Evolutionary conservation across 345 rosid genomes (phyloP), one percentile per base, ranked within the genome.

Genomic region (Clausena lansium): DNA sequence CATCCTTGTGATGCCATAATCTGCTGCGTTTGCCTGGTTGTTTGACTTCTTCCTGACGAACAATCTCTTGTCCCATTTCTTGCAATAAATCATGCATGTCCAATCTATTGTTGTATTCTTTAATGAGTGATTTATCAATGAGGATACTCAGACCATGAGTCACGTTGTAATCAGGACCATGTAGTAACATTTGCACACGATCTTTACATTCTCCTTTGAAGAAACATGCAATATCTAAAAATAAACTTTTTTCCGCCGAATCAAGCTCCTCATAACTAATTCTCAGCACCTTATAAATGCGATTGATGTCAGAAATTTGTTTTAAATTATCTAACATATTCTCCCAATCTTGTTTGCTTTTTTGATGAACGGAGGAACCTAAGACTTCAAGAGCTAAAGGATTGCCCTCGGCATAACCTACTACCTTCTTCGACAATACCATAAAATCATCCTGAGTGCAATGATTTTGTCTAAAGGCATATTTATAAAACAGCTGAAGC

Each of bases 171-270:
- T 39, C n/a, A 24, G 9, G 74, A 35, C 67, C 19, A 7, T 75
- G 79, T 1, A 82, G 76, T 32, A 85, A 70, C 55, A 50, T 36
- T 52, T 25, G 76, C 24, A 83, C 81, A 15, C 27, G 13, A 9
- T 78, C 80, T 19, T 22, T 76, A 0, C 52, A 67, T 30, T 71
- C 69, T 17, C 84, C 79, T 45, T 78, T 82, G 57, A 83, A 88
- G 79, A 86, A 86, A 67, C 86, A 84, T 27, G 88, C 88, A 73
- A 88, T 82, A 47, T 88, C 89, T 14, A 85, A 82, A 75, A 86
- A 88, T n/a, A 88, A 41, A 17, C 58, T 60, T 70, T 83, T 81
- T 70, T 81, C 76, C 30, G 11, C 8, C 2, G 1, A 17, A 4
- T 73, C 66, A 0, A 84, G 20, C 5, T 67, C 68, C 13, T 78